Conservation (phyloP, 441 rosid genomes). For the Erysimum cheiri region DNA sequence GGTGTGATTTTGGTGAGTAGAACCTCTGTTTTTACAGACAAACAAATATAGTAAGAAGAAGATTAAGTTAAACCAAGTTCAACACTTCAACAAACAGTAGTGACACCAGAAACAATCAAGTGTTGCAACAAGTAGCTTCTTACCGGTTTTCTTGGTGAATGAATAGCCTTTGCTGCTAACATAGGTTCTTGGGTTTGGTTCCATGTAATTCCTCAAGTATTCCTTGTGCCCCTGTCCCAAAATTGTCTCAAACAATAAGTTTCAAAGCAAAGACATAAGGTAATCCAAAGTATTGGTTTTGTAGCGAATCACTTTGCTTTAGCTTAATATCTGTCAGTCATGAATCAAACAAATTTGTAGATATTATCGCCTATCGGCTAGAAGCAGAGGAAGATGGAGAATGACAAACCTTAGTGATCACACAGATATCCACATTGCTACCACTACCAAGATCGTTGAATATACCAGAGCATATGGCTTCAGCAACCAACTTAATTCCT, state of each 20-base stretch:
- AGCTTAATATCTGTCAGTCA: neutral
- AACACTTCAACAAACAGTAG: neutral
- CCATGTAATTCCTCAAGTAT: constrained; percentile 83
- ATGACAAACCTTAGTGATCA: constrained; percentile 82
- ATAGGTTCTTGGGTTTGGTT: constrained; percentile 90
- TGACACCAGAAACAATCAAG: neutral
- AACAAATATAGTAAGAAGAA: neutral
- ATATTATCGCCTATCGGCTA: neutral
- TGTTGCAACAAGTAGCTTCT: constrained; percentile 27
- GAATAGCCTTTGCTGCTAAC: constrained; percentile 68
- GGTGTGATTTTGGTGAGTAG: constrained; percentile 76
- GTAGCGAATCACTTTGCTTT: neutral
- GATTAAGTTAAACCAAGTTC: neutral
- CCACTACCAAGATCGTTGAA: constrained; percentile 99
- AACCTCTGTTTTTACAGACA: constrained; percentile 55
- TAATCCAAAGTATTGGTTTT: neutral
- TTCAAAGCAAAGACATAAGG: neutral
- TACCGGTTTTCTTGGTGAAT: constrained; percentile 84
- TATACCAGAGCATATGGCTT: constrained; percentile 89
- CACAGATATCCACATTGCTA: constrained; percentile 97
- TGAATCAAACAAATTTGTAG: neutral
- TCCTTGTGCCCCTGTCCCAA: constrained; percentile 79
- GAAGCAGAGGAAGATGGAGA: constrained; percentile 12
- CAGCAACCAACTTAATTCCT: constrained; percentile 76
- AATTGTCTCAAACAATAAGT: constrained; percentile 22